Evolutionary conservation across 2,329 filamentous ascomycete species (phyloP), one percentile per base, ranked within the genome.

Genomic region (Verticillium nubilum): DNA sequence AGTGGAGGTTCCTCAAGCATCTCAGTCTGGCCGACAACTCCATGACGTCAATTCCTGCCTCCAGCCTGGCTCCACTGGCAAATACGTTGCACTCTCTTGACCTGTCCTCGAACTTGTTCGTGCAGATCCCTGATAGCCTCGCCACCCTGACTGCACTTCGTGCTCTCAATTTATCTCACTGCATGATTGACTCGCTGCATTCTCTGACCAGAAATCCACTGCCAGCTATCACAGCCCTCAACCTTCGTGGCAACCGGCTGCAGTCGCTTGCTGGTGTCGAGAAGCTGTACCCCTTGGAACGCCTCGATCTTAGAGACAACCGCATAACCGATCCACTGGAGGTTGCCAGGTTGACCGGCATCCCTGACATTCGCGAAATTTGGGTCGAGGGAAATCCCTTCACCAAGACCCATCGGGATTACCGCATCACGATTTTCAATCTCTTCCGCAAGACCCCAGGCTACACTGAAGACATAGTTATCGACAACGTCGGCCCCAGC

Each of bases 101-200:
- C 72, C 79, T 99, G 54, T 98, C 95, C 1, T 87, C 87, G 56
- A 99, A 99, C 69, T 85, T 97, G 31, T 96, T 99, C 73, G 87
- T 86, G n/a, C 91, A 97, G 72, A 89, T 98, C 58, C 95, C 95
- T 1, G 95, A 98, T 72, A 95, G 91, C 67, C 78, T 99, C 60
- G 89, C 93, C 13, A 90, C 86, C 10, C 79, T 99, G 60, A 92
- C 92, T 23, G 89, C 92, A 28, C 83, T 99, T n/a, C 87, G 93
- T 64, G 93, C 95, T 26, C 78, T 99, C 58, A 98, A 99, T 68
- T 81, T 99, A 27, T 96, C 94, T 4, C 90, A 96, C 68, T 98
- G 94, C 80, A 97, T 98, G 93, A 98, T 99, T 63, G 91, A 94
- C 67, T 95, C 92, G 17, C 80, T 99, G 59, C 90, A 96, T 68